phyloP scores from a whole-genome alignment of 2,329 filamentous ascomycete species.

The Penicillium oxalicum region DNA sequence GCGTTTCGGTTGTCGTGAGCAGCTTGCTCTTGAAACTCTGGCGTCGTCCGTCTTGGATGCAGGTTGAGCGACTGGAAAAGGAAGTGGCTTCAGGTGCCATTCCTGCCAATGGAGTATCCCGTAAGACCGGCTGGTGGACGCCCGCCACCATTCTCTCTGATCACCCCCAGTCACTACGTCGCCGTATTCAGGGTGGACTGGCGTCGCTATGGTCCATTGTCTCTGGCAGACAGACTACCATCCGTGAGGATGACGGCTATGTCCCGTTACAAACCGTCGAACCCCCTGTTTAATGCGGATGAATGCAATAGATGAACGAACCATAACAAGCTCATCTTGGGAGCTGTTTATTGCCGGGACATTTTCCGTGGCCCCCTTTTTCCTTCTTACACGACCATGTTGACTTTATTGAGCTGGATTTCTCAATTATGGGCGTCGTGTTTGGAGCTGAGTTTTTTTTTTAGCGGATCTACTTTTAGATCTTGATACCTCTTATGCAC shows the following conservation, averaged over 20 bases:
- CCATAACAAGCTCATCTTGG: background rate
- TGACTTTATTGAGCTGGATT: no score
- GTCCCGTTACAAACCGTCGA: slow-evolving; percentile 44
- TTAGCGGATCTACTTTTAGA: background rate
- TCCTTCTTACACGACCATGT: no score
- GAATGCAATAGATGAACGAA: background rate
- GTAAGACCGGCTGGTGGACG: slow-evolving; percentile 27
- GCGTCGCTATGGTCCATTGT: slow-evolving; percentile 25
- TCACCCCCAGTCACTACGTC: slow-evolving; percentile 13
- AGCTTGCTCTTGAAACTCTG: slow-evolving; percentile 81
- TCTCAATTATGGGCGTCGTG: no score
- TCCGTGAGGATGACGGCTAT: slow-evolving; percentile 36
- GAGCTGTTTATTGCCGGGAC: no score
- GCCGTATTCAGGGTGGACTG: slow-evolving; percentile 15
- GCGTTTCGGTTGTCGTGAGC: slow-evolving; percentile 81
- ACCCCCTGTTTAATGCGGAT: slow-evolving; percentile 21
- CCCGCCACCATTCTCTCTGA: slow-evolving; percentile 22
- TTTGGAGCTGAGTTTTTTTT: background rate
- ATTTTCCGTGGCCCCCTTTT: no score
- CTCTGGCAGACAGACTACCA: slow-evolving; percentile 22
- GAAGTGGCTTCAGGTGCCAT: slow-evolving; percentile 39
- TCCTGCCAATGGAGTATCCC: slow-evolving; percentile 5
- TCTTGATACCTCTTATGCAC: no score
- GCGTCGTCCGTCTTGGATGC: slow-evolving; percentile 81
- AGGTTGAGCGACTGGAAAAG: slow-evolving; percentile 59